phyloP scores from a whole-genome alignment of 345 rosid species.

The Adansonia digitata region DNA sequence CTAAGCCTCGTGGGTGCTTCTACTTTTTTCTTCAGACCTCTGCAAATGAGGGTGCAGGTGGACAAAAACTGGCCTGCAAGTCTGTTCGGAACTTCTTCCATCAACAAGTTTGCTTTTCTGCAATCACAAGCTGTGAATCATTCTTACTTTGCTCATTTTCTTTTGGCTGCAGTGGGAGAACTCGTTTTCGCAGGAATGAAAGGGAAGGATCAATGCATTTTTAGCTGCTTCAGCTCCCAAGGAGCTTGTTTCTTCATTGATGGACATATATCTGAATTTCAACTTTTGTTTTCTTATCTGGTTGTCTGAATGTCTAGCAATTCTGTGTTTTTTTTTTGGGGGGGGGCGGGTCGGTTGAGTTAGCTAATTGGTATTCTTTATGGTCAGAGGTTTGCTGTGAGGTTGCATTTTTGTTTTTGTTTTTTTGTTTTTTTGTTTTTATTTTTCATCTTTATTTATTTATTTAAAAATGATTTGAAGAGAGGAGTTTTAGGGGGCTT shows the following conservation, averaged over 20 bases:
- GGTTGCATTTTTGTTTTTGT: conserved; percentile 45
- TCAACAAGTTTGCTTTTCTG: neutral
- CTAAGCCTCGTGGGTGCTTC: conserved; percentile 32
- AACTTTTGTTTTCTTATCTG: conserved; percentile 18
- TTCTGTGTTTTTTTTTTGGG: neutral
- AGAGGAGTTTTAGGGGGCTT: conserved; percentile 24
- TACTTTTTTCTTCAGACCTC: conserved; percentile 23
- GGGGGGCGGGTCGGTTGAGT: no score
- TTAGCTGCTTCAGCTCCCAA: conserved; percentile 87
- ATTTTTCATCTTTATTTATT: neutral
- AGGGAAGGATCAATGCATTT: conserved; percentile 88
- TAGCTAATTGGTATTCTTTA: conserved; percentile 41
- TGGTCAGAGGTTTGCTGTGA: conserved; percentile 49
- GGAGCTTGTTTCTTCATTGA: conserved; percentile 33
- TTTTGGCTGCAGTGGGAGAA: conserved; percentile 33
- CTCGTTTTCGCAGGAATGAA: conserved; percentile 33
- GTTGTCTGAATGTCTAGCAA: conserved; percentile 31
- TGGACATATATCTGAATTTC: conserved; percentile 20
- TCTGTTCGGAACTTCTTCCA: conserved; percentile 23
- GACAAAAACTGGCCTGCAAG: conserved; percentile 28
- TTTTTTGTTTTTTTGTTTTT: conserved; percentile 21
- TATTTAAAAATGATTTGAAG: conserved; percentile 10
- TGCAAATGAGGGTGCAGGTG: conserved; percentile 32
- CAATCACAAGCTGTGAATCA: neutral
- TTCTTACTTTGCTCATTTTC: conserved; percentile 15